Conservation (phyloP, 2,329 filamentous ascomycete species). For the Leptographium radiaticola region DNA sequence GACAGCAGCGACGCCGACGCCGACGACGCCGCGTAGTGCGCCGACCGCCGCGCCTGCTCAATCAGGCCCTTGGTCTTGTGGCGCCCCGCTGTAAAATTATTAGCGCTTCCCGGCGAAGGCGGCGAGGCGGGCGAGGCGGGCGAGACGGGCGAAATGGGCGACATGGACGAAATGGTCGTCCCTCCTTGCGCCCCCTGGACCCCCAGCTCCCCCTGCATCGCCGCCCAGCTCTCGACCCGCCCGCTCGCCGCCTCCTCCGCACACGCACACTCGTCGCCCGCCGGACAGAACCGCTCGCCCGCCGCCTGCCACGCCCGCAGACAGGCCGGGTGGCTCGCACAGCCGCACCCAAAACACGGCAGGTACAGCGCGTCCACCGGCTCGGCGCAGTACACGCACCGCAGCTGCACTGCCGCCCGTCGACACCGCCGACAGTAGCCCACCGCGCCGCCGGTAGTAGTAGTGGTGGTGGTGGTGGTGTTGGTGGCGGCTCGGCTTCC, state of each 20-base stretch:
- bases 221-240: conserved; percentile 48
- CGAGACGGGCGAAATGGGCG: too few species aligned
- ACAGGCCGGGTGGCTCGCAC: conserved; percentile 46
- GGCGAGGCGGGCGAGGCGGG: too few species aligned
- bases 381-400: conserved; percentile 50
- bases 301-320: conserved; percentile 45
- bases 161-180: too few species aligned
- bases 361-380: conserved; percentile 46
- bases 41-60: conserved; percentile 11
- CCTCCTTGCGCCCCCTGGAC: too few species aligned
- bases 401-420: conserved; percentile 40
- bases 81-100: too few species aligned
- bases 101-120: too few species aligned
- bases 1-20: conserved; percentile 6
- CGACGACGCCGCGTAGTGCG: conserved; percentile 9
- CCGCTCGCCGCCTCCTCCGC: conserved; percentile 41
- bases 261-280: conserved; percentile 53
- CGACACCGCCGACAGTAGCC: conserved; percentile 40
- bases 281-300: conserved; percentile 44
- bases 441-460: conserved; percentile 21
- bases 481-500: conserved; percentile 16
- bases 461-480: conserved; percentile 25
- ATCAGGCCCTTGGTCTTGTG: conserved; percentile 6
- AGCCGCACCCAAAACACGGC: conserved; percentile 50
- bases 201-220: conserved; percentile 32